Base-by-base conservation (phyloP, 257 asterid species). In the Cynanchum wilfordii region DNA sequence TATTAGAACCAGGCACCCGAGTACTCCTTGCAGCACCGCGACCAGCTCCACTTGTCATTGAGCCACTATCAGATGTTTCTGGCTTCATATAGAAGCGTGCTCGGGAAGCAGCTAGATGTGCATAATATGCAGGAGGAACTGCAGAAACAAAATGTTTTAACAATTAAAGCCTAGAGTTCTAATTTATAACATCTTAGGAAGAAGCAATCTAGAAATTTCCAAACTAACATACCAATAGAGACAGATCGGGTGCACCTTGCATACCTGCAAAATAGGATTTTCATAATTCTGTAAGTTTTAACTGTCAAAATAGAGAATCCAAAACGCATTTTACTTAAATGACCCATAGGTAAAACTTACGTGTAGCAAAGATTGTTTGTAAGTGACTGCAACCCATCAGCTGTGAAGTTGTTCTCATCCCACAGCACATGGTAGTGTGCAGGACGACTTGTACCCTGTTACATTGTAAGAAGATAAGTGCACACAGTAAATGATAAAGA, bases 111-210 rank as follows among this genome's bases (percentile, higher is more conserved):
- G 98, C 99, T 78, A 94, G 74, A 81, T 94, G 99, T 0, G 98
- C 99, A 60, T 94, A 94, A 71, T 91, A 94, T 29, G 96, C 99
- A 51, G 99, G 99, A 16, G 99, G 99, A 60, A 94, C 99, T 94
- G 89, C 63, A 27, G 45, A 1, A 49, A 38, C 24, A 44, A 47
- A 44, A 3, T 3, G 19, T 7, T 1, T n/a, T 9, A 24, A 19
- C 15, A 13, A 42, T 3, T 2, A 24, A 17, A 16, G 16, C 10
- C 13, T 8, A 8, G 3, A 20, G 16, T 75, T 36, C 15, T 40
- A 13, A 36, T 40, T n/a, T 33, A n/a, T n/a, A 22, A 54, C 25
- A 19, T 19, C 8, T 54, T 54, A 20, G 27, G 59, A 10, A 16
- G 2, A 36, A n/a, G 30, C n/a, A 0, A 20, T 10, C 10, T 7